A percentile compares a stretch with the other conserved stretches of the same genome.
phyloP scores from a whole-genome alignment of 441 rosid species.

The Manihot esculenta region DNA sequence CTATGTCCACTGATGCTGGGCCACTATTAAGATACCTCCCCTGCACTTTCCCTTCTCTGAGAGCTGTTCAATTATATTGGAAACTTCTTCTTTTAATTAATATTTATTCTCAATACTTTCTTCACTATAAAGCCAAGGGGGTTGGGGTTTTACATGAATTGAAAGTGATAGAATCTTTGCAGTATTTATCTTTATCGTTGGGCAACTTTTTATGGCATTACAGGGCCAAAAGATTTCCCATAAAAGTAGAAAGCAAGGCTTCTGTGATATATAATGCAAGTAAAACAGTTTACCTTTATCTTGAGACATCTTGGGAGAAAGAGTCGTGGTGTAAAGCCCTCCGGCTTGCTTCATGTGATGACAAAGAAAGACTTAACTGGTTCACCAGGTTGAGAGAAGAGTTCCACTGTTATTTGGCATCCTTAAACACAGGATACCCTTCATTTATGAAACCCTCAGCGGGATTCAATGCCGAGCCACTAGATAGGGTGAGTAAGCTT shows the following conservation, averaged over 20 bases:
- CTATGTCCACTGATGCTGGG: background rate
- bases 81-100: too few relatives aligned
- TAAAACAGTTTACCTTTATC: conserved; percentile 59
- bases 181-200: background rate
- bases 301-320: conserved; percentile 98
- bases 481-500: conserved; percentile 46
- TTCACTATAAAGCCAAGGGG: background rate
- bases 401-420: conserved; percentile 59
- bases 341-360: conserved; percentile 78
- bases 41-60: background rate
- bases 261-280: conserved; percentile 59
- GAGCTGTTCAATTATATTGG: background rate
- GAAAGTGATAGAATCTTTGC: background rate
- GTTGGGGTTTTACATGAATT: background rate
- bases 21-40: background rate
- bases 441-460: conserved; percentile 69
- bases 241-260: conserved; percentile 69
- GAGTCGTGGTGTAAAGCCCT: conserved; percentile 99
- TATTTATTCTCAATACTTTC: background rate
- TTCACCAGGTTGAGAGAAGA: conserved; percentile 53
- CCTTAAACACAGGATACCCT: conserved; percentile 66
- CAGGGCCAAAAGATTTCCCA: conserved; percentile 94
- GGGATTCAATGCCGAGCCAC: conserved; percentile 48
- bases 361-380: conserved; percentile 55
- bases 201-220: conserved; percentile 1